Base-by-base conservation (phyloP, 768 basidiomycete species). In the Leccinum ochraceum region DNA sequence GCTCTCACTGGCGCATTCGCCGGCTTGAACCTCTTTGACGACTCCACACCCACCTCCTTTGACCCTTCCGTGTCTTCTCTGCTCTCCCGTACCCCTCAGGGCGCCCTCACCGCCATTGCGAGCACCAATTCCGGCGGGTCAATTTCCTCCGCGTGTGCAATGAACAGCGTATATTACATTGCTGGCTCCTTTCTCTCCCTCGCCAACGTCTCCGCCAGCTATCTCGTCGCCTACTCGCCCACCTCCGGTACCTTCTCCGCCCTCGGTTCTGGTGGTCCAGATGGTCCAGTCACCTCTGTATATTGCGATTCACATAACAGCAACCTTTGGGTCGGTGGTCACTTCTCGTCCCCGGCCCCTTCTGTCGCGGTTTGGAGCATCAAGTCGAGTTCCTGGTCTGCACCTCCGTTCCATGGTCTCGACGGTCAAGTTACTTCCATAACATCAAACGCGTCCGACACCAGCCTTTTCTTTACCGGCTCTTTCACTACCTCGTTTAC, bases 1-100 rank as follows among this genome's bases (percentile, higher is more conserved):
- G 94, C 87, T 59, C 81, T 98, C 46, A 87, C 88, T 28, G 96
- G 96, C 59, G 81, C 90, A 36, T 99, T 98, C 71, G 83, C 89
- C 24, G 96, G 95, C 50, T 79, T 99, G 62, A 89, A 89, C 70
- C 69, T 95, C 60, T 88, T 89, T 80, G 78, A 85, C 69, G 83
- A 77, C 61, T 83, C 77, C 60, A 74, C 84, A 34, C 67, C 82
- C 53, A 70, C 83, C 66, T 69, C 85, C 36, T 88, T 90, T 72
- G 87, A 94, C 74, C 79, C 91, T 28, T 79, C 87, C 2, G 81
- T 85, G 52, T 84, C 91, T 14, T 88, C 92, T 44, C 78, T 94
- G 52, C 79, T 93, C 63, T 81, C 85, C 44, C 88, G 88, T 62
- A 77, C 82, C 20, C 60, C 78, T 16, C 81, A 87, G 60, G 95